Evolutionary conservation across 2,329 filamentous ascomycete genomes (phyloP).

Genomic region (Neospermospora avenae): DNA sequence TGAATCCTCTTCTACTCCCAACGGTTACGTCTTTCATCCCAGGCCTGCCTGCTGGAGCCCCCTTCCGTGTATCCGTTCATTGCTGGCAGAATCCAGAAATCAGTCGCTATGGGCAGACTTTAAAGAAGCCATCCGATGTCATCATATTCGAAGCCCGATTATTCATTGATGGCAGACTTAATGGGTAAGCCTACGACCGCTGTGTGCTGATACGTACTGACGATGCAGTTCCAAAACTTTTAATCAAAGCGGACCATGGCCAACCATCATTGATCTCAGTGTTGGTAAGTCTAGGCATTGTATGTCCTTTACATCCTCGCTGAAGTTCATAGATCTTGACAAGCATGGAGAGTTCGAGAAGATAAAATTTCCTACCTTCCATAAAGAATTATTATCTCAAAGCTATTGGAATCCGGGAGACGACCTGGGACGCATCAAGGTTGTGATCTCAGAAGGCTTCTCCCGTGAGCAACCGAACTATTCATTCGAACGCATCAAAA

Average conservation of each 20-base stretch:
- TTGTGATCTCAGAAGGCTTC: constrained; percentile 73
- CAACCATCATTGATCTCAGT: constrained; percentile 41
- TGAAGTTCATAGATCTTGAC: constrained; percentile 27
- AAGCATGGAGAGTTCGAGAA: constrained; percentile 51
- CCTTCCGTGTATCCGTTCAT: constrained; percentile 73
- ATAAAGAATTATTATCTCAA: constrained; percentile 64
- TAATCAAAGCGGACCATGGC: constrained; percentile 47
- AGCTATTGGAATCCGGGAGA: constrained; percentile 70
- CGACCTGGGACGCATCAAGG: constrained; percentile 69
- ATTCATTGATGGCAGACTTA: constrained; percentile 63
- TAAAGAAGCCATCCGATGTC: constrained; percentile 52
- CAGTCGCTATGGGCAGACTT: constrained; percentile 53
- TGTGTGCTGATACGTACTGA: neutral
- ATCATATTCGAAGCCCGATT: constrained; percentile 64
- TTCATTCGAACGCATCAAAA: constrained; percentile 65
- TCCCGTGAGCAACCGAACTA: constrained; percentile 46
- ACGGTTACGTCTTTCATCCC: constrained; percentile 70
- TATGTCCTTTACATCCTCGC: neutral
- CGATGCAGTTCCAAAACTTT: constrained; percentile 46
- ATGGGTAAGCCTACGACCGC: constrained; percentile 47
- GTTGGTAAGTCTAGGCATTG: constrained; percentile 42
- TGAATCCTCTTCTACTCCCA: constrained; percentile 43
- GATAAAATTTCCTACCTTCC: constrained; percentile 72
- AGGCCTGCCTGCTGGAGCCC: constrained; percentile 52
- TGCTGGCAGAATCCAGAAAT: constrained; percentile 63